Evolutionary conservation across 768 basidiomycete genomes (phyloP).

Genomic region (Pulveroboletus ravenelii): DNA sequence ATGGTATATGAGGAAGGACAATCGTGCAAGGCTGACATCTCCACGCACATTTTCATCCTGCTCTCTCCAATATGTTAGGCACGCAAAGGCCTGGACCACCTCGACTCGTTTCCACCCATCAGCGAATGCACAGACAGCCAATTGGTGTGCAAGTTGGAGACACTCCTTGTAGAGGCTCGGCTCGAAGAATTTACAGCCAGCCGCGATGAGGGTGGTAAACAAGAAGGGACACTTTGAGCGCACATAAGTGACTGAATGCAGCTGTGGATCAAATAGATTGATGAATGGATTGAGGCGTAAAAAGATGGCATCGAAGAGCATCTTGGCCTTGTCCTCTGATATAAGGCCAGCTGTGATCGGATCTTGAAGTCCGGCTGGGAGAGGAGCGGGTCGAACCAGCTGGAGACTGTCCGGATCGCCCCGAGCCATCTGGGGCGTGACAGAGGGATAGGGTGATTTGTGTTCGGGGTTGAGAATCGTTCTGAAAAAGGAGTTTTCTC

Average conservation of each 20-base stretch:
- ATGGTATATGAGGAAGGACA: conserved; percentile 12
- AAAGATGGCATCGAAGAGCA: conserved; percentile 75
- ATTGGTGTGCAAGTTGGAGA: conserved; percentile 67
- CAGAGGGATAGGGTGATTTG: conserved; percentile 36
- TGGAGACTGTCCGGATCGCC: conserved; percentile 36
- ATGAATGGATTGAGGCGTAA: conserved; percentile 85
- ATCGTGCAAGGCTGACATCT: conserved; percentile 1
- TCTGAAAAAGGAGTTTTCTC: conserved; percentile 78
- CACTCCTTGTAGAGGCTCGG: conserved; percentile 62
- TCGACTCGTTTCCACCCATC: conserved; percentile 80
- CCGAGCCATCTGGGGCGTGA: conserved; percentile 27
- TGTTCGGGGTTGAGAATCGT: conserved; percentile 75
- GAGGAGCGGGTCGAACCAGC: conserved; percentile 31
- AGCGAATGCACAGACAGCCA: conserved; percentile 73
- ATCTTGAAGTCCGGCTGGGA: conserved; percentile 46
- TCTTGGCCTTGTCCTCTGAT: conserved; percentile 62
- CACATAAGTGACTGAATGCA: conserved; percentile 78
- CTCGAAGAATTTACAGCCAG: conserved; percentile 79
- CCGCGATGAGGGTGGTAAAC: conserved; percentile 81
- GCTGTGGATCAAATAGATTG: conserved; percentile 81
- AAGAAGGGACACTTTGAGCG: conserved; percentile 77
- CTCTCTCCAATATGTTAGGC: conserved; percentile 86
- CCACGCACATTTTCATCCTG: conserved; percentile 71
- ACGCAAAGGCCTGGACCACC: conserved; percentile 84
- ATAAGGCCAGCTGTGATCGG: conserved; percentile 71